Percentiles rank a stretch among this genome's conserved stretches.
These are phyloP conservation scores for Camellia sinensis DNA, from an alignment of 148 eudicot species.

Conservation along the genomic window DNA sequence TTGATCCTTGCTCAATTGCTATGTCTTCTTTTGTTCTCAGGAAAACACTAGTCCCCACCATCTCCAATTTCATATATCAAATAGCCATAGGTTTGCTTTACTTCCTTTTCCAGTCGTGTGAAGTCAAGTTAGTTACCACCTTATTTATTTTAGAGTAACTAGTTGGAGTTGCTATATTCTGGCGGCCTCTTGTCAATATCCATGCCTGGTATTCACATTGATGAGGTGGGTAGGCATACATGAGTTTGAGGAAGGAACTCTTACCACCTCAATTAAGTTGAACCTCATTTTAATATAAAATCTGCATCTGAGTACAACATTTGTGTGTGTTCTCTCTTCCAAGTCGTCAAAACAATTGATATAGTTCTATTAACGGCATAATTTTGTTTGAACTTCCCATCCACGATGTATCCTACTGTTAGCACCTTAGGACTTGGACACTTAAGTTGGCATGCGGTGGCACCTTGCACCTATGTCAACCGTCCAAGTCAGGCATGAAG, in stretches of 20 bases:
- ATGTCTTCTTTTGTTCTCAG: neutral
- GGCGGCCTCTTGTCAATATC: neutral
- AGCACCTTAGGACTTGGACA: too few species aligned
- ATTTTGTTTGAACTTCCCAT: too few species aligned
- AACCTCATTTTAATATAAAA: neutral
- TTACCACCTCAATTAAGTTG: neutral
- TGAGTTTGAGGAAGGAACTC: neutral
- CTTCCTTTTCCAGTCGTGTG: neutral
- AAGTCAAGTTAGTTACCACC: neutral
- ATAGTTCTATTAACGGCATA: neutral
- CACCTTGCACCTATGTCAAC: too few species aligned
- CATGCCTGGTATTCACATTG: neutral
- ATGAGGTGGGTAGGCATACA: neutral
- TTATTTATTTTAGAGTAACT: neutral
- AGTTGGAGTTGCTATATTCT: neutral
- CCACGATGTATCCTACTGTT: too few species aligned
- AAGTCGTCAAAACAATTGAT: neutral
- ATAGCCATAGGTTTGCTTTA: neutral
- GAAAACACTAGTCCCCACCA: neutral
- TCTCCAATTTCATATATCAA: neutral
- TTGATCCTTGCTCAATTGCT: neutral
- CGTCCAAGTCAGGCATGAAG: too few species aligned
- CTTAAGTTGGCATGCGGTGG: too few species aligned
- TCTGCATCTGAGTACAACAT: neutral
- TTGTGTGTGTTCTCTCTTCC: neutral